Evolutionary conservation across 306 rosid genomes (phyloP), one percentile per base, ranked within the genome.

Genomic region (Citrullus colocynthis): DNA sequence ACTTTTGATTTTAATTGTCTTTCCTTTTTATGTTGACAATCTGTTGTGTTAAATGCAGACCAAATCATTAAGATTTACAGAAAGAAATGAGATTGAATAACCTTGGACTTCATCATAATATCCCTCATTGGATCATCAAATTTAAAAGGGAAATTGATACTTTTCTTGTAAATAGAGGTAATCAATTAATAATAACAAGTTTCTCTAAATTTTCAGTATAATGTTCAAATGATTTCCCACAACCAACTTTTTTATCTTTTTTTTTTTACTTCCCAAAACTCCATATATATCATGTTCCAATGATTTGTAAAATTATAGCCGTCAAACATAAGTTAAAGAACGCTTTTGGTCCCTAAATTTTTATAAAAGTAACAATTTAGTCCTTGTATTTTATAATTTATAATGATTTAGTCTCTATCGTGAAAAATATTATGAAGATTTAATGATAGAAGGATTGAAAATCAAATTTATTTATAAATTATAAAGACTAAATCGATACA

Each of bases 121-220:
- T 48, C 15, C 54, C 9, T 58, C 55, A 56, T 76, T 57, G 70
- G 70, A 60, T 57, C 79, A 76, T 76, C 13, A 70, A 70, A 70
- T 70, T 70, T 44, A 44, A 76, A 75, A 76, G 69, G 52, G 30
- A 9, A 73, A 10, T 48, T 48, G 58, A 75, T 75, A 55, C 78
- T 57, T 76, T 76, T 76, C 54, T 77, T 82, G 86, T 80, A 85
- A 81, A 76, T 60, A 83, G 81, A 69, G 76, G 64, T 81, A 82
- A 73, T 34, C 77, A 28, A 73, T 16, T 54, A 51, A 49, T 51
- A 21, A 74, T 48, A 16, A 11, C 14, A 69, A 52, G 15, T 28
- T 48, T 48, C 12, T 49, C 20, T 71, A 28, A 42, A 21, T 44
- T 71, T 71, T 4, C 37, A 14, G 11, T 28, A 71, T 73, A 73